Evolutionary conservation across 2,329 filamentous ascomycete species (phyloP).

Genomic region (Fusarium temperatum): DNA sequence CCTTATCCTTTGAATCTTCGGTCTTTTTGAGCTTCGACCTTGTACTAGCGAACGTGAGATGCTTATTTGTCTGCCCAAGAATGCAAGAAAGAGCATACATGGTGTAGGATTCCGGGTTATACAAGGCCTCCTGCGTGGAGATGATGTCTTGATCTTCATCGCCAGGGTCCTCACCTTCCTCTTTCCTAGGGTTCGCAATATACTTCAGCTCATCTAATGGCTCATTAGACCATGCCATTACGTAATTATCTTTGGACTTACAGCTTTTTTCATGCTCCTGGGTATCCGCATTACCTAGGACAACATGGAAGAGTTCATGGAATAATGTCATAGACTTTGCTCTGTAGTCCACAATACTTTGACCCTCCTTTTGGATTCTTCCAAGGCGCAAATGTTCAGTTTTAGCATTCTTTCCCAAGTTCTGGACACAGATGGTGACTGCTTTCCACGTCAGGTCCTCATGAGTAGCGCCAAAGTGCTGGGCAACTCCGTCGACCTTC

Average conservation of each 20-base stretch:
- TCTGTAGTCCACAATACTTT: neutral
- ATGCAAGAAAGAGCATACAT: neutral
- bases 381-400: neutral
- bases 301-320: neutral
- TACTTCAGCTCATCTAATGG: fast-evolving
- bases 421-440: neutral
- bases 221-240: fast-evolving
- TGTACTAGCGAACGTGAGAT: neutral
- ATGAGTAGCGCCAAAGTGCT: neutral
- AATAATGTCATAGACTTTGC: neutral
- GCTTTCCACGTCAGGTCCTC: neutral
- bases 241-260: neutral
- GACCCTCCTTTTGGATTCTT: fast-evolving
- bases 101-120: neutral
- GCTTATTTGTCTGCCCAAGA: neutral
- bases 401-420: fast-evolving
- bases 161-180: neutral
- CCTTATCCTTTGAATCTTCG: neutral
- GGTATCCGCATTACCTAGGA: fast-evolving
- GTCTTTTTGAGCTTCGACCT: neutral
- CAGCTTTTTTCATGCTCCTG: neutral
- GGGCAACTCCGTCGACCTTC: neutral
- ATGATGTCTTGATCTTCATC: neutral
- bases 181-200: neutral
- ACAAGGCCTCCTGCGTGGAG: neutral